Evolutionary conservation across 768 basidiomycete species (phyloP).

Genomic region (Asterophora parasitica): DNA sequence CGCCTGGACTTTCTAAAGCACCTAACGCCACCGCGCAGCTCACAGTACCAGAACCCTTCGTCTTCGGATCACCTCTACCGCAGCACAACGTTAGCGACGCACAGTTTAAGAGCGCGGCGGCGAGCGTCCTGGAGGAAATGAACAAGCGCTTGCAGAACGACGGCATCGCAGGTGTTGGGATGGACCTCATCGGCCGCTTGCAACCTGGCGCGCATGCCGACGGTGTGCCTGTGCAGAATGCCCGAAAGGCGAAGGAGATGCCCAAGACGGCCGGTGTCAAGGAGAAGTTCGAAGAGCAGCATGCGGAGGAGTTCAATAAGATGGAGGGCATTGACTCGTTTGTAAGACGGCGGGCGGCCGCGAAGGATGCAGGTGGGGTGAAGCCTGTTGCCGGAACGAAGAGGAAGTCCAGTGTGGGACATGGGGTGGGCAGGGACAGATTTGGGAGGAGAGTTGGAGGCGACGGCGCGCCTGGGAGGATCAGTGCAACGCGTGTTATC

Average conservation of each 20-base stretch:
- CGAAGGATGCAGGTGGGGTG: slow-evolving; percentile 12
- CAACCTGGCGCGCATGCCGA: slow-evolving; percentile 25
- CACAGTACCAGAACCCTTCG: slow-evolving; percentile 43
- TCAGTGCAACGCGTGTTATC: slow-evolving; percentile 42
- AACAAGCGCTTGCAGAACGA: slow-evolving; percentile 61
- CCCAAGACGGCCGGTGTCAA: slow-evolving; percentile 28
- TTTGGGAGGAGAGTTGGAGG: slow-evolving; percentile 20
- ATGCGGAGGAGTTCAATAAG: slow-evolving; percentile 62
- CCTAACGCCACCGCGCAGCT: slow-evolving; percentile 20
- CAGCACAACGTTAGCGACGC: slow-evolving; percentile 56
- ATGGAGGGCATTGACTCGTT: slow-evolving; percentile 70
- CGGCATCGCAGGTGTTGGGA: slow-evolving; percentile 46
- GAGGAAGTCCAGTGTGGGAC: slow-evolving; percentile 49
- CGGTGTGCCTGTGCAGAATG: slow-evolving; percentile 9
- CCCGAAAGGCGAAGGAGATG: slow-evolving; percentile 27
- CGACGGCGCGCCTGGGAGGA: slow-evolving; percentile 19
- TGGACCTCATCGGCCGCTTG: slow-evolving; percentile 40
- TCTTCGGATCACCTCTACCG: slow-evolving; percentile 75
- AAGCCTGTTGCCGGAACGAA: slow-evolving; percentile 32
- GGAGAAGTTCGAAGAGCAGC: slow-evolving; percentile 51
- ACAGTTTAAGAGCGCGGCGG: slow-evolving; percentile 63
- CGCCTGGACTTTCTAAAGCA: background rate
- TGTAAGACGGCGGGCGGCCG: slow-evolving; percentile 28
- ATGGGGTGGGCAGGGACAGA: slow-evolving; percentile 20
- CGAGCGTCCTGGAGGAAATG: slow-evolving; percentile 79